Percentiles rank a stretch among this genome's conserved stretches.
These are phyloP conservation scores for Macadamia integrifolia DNA, from an alignment of 164 flowering plant species.

Conservation along the genomic window DNA sequence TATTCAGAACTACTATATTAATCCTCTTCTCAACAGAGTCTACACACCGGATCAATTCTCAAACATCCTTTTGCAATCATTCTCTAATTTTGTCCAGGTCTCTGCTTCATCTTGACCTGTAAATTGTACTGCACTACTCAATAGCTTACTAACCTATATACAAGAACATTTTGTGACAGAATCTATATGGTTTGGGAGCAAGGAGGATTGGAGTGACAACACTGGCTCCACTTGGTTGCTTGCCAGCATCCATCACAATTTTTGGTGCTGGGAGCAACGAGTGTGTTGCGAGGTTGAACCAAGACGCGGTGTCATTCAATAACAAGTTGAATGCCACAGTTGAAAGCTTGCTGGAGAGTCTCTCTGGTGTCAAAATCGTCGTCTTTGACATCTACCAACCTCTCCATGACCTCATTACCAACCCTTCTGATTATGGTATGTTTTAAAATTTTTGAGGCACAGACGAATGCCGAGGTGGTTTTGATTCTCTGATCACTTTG, in stretches of 20 bases:
- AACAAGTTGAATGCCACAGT: constrained; percentile 58
- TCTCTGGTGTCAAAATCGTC: constrained; percentile 60
- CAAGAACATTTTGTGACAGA: constrained; percentile 31
- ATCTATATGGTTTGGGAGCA: constrained; percentile 56
- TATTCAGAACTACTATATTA: constrained; percentile 66
- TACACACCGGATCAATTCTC: constrained; percentile 64
- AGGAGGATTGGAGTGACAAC: constrained; percentile 74
- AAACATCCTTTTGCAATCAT: constrained; percentile 53
- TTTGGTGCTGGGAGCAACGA: constrained; percentile 57
- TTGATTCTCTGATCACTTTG: too few species aligned
- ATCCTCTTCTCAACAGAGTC: constrained; percentile 41
- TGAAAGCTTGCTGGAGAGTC: constrained; percentile 27
- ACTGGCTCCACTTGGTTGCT: constrained; percentile 80
- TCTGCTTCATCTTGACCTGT: not conserved
- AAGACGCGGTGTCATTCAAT: constrained; percentile 63
- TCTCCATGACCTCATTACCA: constrained; percentile 56
- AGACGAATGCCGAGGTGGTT: too few species aligned
- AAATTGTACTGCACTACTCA: not conserved
- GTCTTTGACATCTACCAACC: constrained; percentile 75
- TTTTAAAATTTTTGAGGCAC: too few species aligned
- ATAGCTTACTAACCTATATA: not conserved
- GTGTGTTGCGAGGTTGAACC: constrained; percentile 59
- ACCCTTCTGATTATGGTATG: constrained; percentile 58
- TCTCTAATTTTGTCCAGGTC: constrained; percentile 62
- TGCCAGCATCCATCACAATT: constrained; percentile 78